Conservation (phyloP, 2,329 filamentous ascomycete species). For the Cryoendolithus antarcticus region DNA sequence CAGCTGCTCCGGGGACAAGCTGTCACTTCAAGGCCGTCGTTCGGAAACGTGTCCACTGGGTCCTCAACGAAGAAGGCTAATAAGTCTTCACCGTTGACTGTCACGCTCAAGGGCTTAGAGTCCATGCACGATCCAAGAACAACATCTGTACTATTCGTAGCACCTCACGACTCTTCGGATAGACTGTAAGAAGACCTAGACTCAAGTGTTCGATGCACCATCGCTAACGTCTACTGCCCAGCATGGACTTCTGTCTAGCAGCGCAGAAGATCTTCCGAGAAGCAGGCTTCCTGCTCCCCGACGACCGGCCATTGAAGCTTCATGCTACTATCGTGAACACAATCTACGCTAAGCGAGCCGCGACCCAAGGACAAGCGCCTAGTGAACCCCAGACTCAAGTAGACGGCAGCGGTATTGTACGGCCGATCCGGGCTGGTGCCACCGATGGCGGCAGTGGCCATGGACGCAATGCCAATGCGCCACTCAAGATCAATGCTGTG, state of each 20-base stretch:
- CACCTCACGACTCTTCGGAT: conserved; percentile 42
- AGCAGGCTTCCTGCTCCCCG: conserved; percentile 43
- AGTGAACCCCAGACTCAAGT: not conserved
- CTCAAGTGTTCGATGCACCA: too few relatives aligned
- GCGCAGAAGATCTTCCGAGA: conserved; percentile 44
- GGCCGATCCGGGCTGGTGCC: too few relatives aligned
- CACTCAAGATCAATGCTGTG: conserved; percentile 30
- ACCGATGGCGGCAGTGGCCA: conserved; percentile 12
- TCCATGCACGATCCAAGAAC: conserved; percentile 49
- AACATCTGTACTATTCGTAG: conserved; percentile 54
- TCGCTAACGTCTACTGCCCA: too few relatives aligned
- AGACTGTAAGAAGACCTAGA: conserved; percentile 29
- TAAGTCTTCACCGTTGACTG: conserved; percentile 13
- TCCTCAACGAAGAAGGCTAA: not conserved
- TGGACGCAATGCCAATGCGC: conserved; percentile 22
- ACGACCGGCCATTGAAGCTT: conserved; percentile 54
- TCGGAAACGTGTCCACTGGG: too few relatives aligned
- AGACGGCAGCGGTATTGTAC: not conserved
- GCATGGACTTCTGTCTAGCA: conserved; percentile 41
- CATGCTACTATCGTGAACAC: conserved; percentile 85
- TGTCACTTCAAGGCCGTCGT: not conserved
- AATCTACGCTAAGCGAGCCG: conserved; percentile 47
- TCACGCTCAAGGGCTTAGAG: conserved; percentile 38
- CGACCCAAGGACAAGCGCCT: not conserved
- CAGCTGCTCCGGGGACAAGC: conserved; percentile 8